phyloP scores from a whole-genome alignment of 139 green algal species.

The Chlamydomonas sphaeroides region DNA sequence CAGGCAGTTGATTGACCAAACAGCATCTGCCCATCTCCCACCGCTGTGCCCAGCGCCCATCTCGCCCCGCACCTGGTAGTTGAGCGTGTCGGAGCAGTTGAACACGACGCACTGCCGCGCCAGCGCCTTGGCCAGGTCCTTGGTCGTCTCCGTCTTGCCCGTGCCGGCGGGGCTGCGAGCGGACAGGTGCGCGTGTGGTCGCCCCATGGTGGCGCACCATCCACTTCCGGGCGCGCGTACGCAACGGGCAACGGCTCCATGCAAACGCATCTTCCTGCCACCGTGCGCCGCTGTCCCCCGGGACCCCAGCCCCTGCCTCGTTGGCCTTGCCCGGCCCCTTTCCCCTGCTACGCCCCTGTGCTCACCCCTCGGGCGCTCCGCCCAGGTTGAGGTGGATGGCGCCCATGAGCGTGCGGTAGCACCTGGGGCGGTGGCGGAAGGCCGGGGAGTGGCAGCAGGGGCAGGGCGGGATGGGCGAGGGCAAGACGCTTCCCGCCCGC shows the following conservation, averaged over 20 bases:
- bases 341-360: background rate
- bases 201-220: no score
- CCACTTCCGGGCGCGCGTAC: no score
- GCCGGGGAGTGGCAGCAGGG: no score
- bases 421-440: background rate
- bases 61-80: slow-evolving; percentile 53
- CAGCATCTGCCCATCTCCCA: no score
- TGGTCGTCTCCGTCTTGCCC: slow-evolving; percentile 74
- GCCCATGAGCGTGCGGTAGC: slow-evolving; percentile 67
- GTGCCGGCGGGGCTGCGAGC: slow-evolving; percentile 33
- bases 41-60: no score
- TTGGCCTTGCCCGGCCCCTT: background rate
- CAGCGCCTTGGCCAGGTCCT: slow-evolving; percentile 78
- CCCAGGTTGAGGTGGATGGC: slow-evolving; percentile 68
- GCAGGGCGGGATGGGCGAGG: no score
- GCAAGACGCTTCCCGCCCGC: no score
- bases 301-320: no score
- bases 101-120: slow-evolving; percentile 77
- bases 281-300: no score
- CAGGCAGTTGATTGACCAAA: background rate
- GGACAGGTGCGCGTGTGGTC: no score
- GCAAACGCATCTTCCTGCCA: no score
- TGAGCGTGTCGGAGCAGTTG: slow-evolving; percentile 74
- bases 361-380: slow-evolving; percentile 62
- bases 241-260: no score